Conservation (phyloP, 2,329 filamentous ascomycete species). For the Eurotiales sp. region DNA sequence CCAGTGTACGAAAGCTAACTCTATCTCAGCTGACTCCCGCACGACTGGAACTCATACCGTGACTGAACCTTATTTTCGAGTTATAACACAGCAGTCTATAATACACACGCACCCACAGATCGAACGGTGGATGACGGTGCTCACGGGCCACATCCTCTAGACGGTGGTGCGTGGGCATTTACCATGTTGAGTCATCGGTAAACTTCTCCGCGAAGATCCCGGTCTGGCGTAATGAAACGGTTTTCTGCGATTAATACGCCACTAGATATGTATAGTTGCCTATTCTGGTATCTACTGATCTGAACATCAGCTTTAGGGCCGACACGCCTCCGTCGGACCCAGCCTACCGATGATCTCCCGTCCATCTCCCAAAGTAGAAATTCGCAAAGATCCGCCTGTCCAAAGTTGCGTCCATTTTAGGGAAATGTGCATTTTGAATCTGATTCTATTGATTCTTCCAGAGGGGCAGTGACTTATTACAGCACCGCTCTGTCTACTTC, state of each 20-base stretch:
- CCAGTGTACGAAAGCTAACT: no score
- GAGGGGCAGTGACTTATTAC: background rate
- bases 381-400: background rate
- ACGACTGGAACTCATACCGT: background rate
- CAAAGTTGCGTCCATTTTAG: background rate
- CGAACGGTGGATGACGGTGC: background rate
- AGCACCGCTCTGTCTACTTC: no score
- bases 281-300: slow-evolving; percentile 12
- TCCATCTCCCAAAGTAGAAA: background rate
- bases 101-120: slow-evolving; percentile 4
- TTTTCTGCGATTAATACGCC: slow-evolving; percentile 1
- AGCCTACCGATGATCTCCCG: slow-evolving; percentile 7
- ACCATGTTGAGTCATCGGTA: background rate
- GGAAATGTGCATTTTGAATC: background rate
- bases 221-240: background rate
- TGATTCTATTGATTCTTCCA: background rate
- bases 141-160: background rate
- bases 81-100: background rate
- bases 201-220: slow-evolving; percentile 7
- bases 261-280: slow-evolving; percentile 16
- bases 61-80: background rate
- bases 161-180: slow-evolving; percentile 5
- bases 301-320: no score
- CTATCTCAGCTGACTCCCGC: no score
- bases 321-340: slow-evolving; percentile 5